phyloP scores from a whole-genome alignment of 2,329 filamentous ascomycete species.

The Escovopsis sp. region DNA sequence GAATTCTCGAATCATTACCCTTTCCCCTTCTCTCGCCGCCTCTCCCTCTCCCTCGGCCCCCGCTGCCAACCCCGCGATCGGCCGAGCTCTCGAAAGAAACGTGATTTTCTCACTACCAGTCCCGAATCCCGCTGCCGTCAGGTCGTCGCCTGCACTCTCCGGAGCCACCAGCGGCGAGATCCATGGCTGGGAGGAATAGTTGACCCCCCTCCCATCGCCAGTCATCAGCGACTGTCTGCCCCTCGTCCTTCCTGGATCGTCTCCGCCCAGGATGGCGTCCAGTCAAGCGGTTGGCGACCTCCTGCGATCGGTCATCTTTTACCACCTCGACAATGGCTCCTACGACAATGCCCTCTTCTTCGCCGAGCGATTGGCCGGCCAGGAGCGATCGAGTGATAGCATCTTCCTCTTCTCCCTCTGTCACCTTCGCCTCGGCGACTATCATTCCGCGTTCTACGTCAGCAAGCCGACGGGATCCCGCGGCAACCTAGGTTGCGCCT shows the following conservation, averaged over 20 bases:
- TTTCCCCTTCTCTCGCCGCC: not conserved
- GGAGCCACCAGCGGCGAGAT: not conserved
- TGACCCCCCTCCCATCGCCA: slow-evolving; percentile 8
- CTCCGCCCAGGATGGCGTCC: slow-evolving; percentile 32
- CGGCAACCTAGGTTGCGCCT: slow-evolving; percentile 76
- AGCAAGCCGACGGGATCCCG: slow-evolving; percentile 56
- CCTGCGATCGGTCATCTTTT: slow-evolving; percentile 44
- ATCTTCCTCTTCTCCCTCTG: slow-evolving; percentile 73
- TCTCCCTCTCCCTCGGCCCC: too few relatives aligned
- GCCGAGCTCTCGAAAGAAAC: not conserved
- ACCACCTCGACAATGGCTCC: slow-evolving; percentile 77
- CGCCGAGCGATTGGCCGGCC: slow-evolving; percentile 69
- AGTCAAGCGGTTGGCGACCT: slow-evolving; percentile 34
- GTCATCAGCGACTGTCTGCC: slow-evolving; percentile 2
- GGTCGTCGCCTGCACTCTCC: too few relatives aligned
- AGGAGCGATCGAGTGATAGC: slow-evolving; percentile 70
- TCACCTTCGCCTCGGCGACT: slow-evolving; percentile 67
- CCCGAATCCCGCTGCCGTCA: too few relatives aligned
- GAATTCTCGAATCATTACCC: not conserved
- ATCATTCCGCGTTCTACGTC: slow-evolving; percentile 72
- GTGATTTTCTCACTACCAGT: not conserved
- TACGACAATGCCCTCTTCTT: slow-evolving; percentile 88
- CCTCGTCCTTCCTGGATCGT: slow-evolving; percentile 6
- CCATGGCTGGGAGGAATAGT: slow-evolving; percentile 14
- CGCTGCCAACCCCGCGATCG: too few relatives aligned